phyloP scores from a whole-genome alignment of 495 filamentous ascomycete genomes.

The Collariella sp. region DNA sequence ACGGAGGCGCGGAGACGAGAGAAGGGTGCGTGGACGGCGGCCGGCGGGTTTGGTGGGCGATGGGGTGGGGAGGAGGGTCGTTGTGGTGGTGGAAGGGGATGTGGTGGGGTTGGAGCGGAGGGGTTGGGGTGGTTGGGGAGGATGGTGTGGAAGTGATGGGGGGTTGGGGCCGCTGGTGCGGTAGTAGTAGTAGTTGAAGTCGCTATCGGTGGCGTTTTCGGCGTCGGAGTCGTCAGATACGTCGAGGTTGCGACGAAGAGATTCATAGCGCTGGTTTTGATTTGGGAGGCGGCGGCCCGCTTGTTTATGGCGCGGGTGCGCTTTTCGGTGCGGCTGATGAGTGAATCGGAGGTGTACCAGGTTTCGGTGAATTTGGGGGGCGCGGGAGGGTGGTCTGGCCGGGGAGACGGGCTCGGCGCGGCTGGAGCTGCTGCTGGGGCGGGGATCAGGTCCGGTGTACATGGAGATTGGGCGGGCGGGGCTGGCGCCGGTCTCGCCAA shows the following conservation, averaged over 20 bases:
- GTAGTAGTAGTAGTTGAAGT: conserved; percentile 10
- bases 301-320: conserved; percentile 35
- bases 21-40: conserved; percentile 22
- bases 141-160: conserved; percentile 9
- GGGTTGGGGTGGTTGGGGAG: conserved; percentile 38
- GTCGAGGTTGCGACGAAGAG: conserved; percentile 34
- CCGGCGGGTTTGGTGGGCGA: neutral
- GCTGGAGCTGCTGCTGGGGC: conserved; percentile 24
- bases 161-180: conserved; percentile 11
- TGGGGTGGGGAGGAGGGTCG: neutral
- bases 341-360: conserved; percentile 47
- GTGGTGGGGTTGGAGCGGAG: conserved; percentile 36
- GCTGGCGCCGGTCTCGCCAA: conserved; percentile 27
- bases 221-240: conserved; percentile 26
- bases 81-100: conserved; percentile 6
- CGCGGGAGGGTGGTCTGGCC: conserved; percentile 37
- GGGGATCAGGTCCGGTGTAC: conserved; percentile 8
- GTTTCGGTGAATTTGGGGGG: conserved; percentile 53
- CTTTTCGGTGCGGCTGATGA: conserved; percentile 44
- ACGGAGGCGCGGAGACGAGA: conserved; percentile 22
- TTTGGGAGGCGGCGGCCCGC: conserved; percentile 22
- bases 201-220: conserved; percentile 16
- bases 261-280: conserved; percentile 30
- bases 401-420: conserved; percentile 16
- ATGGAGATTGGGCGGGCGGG: conserved; percentile 22